phyloP scores from a whole-genome alignment of 129 eudicot species.

The Chrysanthemum makinoi region DNA sequence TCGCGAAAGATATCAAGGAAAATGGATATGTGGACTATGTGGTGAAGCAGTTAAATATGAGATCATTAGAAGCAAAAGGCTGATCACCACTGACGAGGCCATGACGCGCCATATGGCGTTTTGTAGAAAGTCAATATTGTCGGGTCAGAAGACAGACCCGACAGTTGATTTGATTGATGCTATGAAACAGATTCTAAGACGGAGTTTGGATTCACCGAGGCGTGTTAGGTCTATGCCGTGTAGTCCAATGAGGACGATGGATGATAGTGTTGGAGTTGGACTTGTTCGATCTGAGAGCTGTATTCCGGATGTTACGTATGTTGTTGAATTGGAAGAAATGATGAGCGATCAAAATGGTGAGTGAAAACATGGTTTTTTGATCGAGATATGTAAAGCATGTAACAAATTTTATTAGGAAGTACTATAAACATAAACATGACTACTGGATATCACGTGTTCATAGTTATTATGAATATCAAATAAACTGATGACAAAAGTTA shows the following conservation, averaged over 20 bases:
- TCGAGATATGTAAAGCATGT: too few species aligned
- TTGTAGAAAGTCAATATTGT: constrained; percentile 49
- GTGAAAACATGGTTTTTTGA: neutral
- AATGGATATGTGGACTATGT: constrained; percentile 92
- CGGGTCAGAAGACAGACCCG: constrained; percentile 59
- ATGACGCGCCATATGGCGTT: constrained; percentile 59
- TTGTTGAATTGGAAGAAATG: constrained; percentile 37
- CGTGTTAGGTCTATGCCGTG: constrained; percentile 55
- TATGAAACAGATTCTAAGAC: constrained; percentile 56
- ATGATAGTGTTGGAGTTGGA: neutral
- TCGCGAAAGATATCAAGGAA: constrained; percentile 63
- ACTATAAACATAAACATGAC: neutral
- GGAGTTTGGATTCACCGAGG: constrained; percentile 63
- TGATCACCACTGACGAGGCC: constrained; percentile 71
- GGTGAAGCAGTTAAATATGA: constrained; percentile 80
- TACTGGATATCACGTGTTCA: neutral
- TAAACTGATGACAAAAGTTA: neutral
- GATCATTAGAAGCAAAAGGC: constrained; percentile 47
- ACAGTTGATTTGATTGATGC: constrained; percentile 53
- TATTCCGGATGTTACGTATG: constrained; percentile 44
- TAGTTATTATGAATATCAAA: neutral
- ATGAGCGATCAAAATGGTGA: constrained; percentile 20
- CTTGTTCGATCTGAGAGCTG: constrained; percentile 62
- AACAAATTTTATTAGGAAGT: too few species aligned
- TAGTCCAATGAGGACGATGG: constrained; percentile 43